phyloP scores from a whole-genome alignment of 768 basidiomycete species.

The Rhodotorula diobovata region DNA sequence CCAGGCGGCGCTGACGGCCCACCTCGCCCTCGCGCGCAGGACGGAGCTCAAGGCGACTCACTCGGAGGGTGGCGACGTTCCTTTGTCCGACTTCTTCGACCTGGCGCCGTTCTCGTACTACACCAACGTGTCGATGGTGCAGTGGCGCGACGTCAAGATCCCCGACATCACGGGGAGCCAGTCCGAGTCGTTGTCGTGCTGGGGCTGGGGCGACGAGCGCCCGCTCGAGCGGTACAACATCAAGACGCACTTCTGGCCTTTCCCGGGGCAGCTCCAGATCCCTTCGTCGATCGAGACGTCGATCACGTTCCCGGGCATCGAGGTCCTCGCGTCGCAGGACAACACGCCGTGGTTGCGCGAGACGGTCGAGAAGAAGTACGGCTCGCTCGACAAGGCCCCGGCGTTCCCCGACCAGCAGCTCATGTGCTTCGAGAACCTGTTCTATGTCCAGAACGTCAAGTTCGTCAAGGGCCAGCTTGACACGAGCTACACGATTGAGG shows the following conservation, averaged over 20 bases:
- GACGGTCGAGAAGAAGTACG: conserved; percentile 9
- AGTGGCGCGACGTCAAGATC: conserved; percentile 36
- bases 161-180: conserved; percentile 33
- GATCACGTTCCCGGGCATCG: conserved; percentile 39
- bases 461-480: conserved; percentile 29
- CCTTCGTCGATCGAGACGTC: conserved; percentile 30
- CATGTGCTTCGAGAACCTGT: conserved; percentile 38
- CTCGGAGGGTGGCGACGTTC: conserved; percentile 29
- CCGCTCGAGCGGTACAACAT: conserved; percentile 35
- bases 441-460: conserved; percentile 34
- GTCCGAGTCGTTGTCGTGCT: conserved; percentile 29
- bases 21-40: not conserved
- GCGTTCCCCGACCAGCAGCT: conserved; percentile 33
- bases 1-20: not conserved
- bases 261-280: conserved; percentile 30
- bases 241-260: conserved; percentile 36
- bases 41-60: conserved; percentile 33
- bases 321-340: conserved; percentile 20
- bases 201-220: conserved; percentile 33
- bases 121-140: conserved; percentile 33
- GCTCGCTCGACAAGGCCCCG: conserved; percentile 9
- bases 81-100: conserved; percentile 34
- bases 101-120: conserved; percentile 25
- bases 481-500: conserved; percentile 29
- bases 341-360: conserved; percentile 27